A percentile compares a stretch with the other conserved stretches of the same genome.
Conservation (phyloP, 2,329 filamentous ascomycete genomes). For the Trichoderma arundinaceum region DNA sequence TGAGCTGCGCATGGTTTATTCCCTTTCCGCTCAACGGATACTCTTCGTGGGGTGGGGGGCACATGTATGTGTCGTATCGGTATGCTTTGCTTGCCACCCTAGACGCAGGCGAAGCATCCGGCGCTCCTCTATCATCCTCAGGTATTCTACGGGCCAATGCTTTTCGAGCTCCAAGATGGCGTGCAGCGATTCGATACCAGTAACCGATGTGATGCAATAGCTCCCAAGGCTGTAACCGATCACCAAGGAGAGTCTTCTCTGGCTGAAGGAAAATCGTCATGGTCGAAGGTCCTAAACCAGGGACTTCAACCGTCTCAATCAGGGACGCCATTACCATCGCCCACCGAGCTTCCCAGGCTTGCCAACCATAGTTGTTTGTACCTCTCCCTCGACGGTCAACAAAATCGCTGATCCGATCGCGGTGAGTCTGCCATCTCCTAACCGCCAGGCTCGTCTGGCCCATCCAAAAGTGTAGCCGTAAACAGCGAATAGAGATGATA, state of each 20-base stretch:
- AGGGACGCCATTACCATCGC: conserved; percentile 66
- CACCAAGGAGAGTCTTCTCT: conserved; percentile 63
- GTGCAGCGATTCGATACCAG: conserved; percentile 67
- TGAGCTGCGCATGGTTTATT: conserved; percentile 61
- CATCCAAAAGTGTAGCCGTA: conserved; percentile 83
- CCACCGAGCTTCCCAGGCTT: conserved; percentile 87
- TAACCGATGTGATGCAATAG: conserved; percentile 69
- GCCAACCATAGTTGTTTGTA: conserved; percentile 88
- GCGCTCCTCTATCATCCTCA: conserved; percentile 61
- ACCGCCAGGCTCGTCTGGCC: conserved; percentile 80
- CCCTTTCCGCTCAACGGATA: conserved; percentile 57
- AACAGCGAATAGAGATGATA: conserved; percentile 75
- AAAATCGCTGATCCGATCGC: conserved; percentile 73
- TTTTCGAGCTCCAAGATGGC: conserved; percentile 60
- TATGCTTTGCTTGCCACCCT: conserved; percentile 56
- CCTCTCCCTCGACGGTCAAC: conserved; percentile 84
- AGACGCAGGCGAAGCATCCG: conserved; percentile 54
- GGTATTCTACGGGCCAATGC: conserved; percentile 62
- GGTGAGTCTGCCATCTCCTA: conserved; percentile 79
- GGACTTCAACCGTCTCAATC: conserved; percentile 60
- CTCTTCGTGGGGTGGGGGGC: conserved; percentile 66
- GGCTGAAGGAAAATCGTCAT: conserved; percentile 57
- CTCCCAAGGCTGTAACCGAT: conserved; percentile 67
- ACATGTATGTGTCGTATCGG: conserved; percentile 70
- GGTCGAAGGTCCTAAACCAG: conserved; percentile 54